phyloP scores from a whole-genome alignment of 148 eudicot genomes.

The Rhododendron henanense region DNA sequence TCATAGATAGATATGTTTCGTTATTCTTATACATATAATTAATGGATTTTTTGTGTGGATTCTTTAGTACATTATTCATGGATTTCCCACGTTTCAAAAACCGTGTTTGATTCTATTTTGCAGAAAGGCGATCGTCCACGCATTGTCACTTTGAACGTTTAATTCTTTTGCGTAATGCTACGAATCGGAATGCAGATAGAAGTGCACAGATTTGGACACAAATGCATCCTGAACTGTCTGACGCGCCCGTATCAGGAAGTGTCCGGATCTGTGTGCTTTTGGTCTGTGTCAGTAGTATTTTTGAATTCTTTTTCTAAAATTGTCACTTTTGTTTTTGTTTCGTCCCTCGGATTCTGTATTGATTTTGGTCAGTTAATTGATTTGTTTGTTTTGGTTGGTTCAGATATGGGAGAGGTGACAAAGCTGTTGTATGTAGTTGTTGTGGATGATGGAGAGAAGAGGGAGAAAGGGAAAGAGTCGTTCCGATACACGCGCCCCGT shows the following conservation, averaged over 20 bases:
- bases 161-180: not conserved
- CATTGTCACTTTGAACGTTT: not conserved
- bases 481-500: slow-evolving; percentile 87
- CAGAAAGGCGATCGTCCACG: not conserved
- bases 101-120: not conserved
- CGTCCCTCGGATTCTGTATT: not conserved
- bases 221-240: too few relatives aligned
- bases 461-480: slow-evolving; percentile 42
- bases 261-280: too few relatives aligned
- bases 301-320: not conserved
- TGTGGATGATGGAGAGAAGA: slow-evolving; percentile 50
- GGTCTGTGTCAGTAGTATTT: too few relatives aligned
- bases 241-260: too few relatives aligned
- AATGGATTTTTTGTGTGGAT: not conserved
- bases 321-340: not conserved
- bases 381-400: slow-evolving; percentile 7
- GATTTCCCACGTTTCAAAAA: not conserved
- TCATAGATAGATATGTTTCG: not conserved
- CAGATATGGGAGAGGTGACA: slow-evolving; percentile 56
- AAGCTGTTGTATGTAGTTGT: slow-evolving; percentile 81
- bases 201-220: too few relatives aligned
- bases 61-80: not conserved
- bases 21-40: not conserved
- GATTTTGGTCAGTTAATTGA: not conserved
- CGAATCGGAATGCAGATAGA: too few relatives aligned